Conservation (phyloP, 1,284 basidiomycete genomes). For the Vanrija sp. region DNA sequence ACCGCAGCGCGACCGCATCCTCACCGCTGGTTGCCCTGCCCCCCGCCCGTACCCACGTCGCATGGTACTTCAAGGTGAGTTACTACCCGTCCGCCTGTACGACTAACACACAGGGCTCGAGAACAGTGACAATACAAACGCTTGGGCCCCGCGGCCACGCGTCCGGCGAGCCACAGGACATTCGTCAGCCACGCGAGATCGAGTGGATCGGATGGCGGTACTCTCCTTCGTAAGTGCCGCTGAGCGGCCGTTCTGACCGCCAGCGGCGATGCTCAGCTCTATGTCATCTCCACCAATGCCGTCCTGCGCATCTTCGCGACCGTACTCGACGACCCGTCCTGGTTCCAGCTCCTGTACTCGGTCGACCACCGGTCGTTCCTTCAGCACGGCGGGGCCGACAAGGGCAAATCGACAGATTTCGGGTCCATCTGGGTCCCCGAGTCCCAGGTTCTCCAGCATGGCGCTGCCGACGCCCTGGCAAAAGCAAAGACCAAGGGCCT, state of each 20-base stretch:
- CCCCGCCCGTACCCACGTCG: constrained; percentile 27
- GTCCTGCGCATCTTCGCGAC: constrained; percentile 75
- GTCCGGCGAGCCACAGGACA: constrained; percentile 29
- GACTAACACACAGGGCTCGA: constrained; percentile 10
- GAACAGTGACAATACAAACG: constrained; percentile 24
- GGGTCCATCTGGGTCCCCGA: constrained; percentile 36
- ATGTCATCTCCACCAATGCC: constrained; percentile 38
- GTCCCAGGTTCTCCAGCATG: constrained; percentile 23
- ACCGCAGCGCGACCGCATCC: neutral
- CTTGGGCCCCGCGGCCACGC: constrained; percentile 25
- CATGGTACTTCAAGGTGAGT: constrained; percentile 30
- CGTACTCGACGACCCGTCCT: constrained; percentile 77
- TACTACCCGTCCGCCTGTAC: neutral
- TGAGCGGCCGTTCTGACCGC: neutral
- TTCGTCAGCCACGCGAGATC: constrained; percentile 42
- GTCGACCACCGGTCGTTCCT: constrained; percentile 58
- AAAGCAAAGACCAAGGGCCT: constrained; percentile 48
- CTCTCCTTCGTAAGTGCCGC: constrained; percentile 19
- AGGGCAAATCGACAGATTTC: constrained; percentile 16
- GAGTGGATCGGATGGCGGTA: constrained; percentile 42
- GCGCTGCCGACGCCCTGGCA: constrained; percentile 18
- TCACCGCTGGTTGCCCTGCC: constrained; percentile 7
- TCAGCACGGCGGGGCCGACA: constrained; percentile 2
- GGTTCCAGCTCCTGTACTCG: constrained; percentile 72
- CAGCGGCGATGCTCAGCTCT: constrained; percentile 40